Percentiles rank a stretch among this genome's conserved stretches.
phyloP scores from a whole-genome alignment of 2,329 filamentous ascomycete species.

The Diaporthe humulicola region DNA sequence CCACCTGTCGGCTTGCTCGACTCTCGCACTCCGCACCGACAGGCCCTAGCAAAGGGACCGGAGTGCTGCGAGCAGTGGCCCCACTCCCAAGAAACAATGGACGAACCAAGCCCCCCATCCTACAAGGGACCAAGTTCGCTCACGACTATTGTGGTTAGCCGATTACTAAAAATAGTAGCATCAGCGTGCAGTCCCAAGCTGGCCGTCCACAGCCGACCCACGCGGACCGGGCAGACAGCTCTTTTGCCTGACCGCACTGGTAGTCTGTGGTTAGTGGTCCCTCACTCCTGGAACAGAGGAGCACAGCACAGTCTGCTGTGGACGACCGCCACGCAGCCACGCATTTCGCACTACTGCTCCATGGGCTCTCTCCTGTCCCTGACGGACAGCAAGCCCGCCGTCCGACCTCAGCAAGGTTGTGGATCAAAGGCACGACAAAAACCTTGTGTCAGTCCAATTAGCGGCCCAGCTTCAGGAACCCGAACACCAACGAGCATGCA shows the following conservation, averaged over 20 bases:
- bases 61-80: slow-evolving; percentile 22
- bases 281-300: slow-evolving; percentile 12
- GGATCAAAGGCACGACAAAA: slow-evolving; percentile 16
- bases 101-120: slow-evolving; percentile 24
- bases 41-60: slow-evolving; percentile 17
- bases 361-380: slow-evolving; percentile 25
- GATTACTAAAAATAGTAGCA: slow-evolving; percentile 29
- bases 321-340: slow-evolving; percentile 33
- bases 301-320: slow-evolving; percentile 27
- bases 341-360: slow-evolving; percentile 32
- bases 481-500: slow-evolving; percentile 31
- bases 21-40: slow-evolving; percentile 17
- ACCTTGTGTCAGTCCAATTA: slow-evolving; percentile 33
- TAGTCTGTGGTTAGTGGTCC: slow-evolving; percentile 1
- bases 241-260: slow-evolving; percentile 11
- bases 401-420: slow-evolving; percentile 33
- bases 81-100: slow-evolving; percentile 27
- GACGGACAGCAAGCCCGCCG: slow-evolving; percentile 30
- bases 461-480: slow-evolving; percentile 35
- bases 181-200: slow-evolving; percentile 29
- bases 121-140: slow-evolving; percentile 21
- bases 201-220: slow-evolving; percentile 20
- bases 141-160: slow-evolving; percentile 18
- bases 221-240: slow-evolving; percentile 11
- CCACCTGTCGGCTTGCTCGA: background rate